Conservation (phyloP, 2,329 filamentous ascomycete species). For the Arthrobotrys iridis region DNA sequence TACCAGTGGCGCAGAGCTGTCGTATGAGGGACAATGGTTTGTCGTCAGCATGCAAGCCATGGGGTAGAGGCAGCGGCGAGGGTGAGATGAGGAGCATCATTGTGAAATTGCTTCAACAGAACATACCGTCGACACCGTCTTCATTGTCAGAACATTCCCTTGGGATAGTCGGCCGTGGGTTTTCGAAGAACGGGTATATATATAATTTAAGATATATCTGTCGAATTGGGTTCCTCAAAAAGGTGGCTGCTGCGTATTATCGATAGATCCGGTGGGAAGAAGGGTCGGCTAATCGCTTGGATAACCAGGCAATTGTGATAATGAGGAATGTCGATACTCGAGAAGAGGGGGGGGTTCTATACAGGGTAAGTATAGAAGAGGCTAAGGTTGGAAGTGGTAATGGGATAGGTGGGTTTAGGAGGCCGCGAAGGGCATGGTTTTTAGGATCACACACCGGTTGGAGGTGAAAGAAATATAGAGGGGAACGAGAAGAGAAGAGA, state of each 20-base stretch:
- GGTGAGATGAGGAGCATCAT: conserved; percentile 48
- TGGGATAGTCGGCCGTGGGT: conserved; percentile 42
- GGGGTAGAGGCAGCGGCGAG: conserved; percentile 22
- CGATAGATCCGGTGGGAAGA: conserved; percentile 21
- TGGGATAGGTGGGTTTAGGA: conserved; percentile 46
- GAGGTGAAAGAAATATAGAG: conserved; percentile 25
- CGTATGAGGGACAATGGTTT: conserved; percentile 40
- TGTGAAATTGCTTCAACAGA: conserved; percentile 31
- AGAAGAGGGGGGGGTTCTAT: conserved; percentile 18
- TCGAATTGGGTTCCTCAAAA: conserved; percentile 18
- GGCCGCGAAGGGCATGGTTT: conserved; percentile 47
- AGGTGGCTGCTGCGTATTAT: conserved; percentile 42
- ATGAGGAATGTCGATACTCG: conserved; percentile 51
- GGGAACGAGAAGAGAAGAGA: not conserved
- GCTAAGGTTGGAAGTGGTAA: conserved; percentile 18
- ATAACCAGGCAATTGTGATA: conserved; percentile 37
- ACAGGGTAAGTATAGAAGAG: conserved; percentile 47
- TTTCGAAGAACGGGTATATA: conserved; percentile 43
- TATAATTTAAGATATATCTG: conserved; percentile 22
- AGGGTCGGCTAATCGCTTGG: conserved; percentile 49
- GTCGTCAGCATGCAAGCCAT: conserved; percentile 46
- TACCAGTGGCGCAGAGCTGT: conserved; percentile 59
- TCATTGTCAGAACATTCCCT: conserved; percentile 57
- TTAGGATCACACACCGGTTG: conserved; percentile 45
- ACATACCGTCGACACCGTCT: conserved; percentile 58